Evolutionary conservation across 164 flowering plant genomes (phyloP).

Genomic region (Macadamia tetraphylla): DNA sequence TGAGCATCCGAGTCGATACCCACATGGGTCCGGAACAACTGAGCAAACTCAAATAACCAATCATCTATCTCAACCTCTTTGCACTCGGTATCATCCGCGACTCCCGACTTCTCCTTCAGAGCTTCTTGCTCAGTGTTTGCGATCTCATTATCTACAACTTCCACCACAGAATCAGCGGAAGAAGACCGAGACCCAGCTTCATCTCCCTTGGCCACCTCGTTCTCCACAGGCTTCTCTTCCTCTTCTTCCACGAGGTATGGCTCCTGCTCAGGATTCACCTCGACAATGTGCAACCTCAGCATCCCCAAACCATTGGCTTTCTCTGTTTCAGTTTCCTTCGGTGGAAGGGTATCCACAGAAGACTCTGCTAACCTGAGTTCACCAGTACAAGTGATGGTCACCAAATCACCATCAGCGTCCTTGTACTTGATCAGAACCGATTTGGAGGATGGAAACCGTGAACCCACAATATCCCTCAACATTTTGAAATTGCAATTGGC

Average conservation of each 20-base stretch:
- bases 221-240: constrained; percentile 52
- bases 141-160: constrained; percentile 36
- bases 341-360: constrained; percentile 36
- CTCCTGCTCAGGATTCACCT: constrained; percentile 92
- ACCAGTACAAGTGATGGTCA: constrained; percentile 72
- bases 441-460: constrained; percentile 75
- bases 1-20: constrained; percentile 98
- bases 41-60: constrained; percentile 95
- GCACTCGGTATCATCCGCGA: constrained; percentile 46
- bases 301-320: constrained; percentile 40
- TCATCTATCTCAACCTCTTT: constrained; percentile 97
- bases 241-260: constrained; percentile 79
- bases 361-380: constrained; percentile 89
- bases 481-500: constrained; percentile 63
- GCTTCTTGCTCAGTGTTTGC: constrained; percentile 40
- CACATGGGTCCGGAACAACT: constrained; percentile 83
- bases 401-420: constrained; percentile 91
- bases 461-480: constrained; percentile 73
- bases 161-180: constrained; percentile 43
- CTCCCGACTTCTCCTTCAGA: constrained; percentile 40
- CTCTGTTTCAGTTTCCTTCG: constrained; percentile 42
- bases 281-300: constrained; percentile 84
- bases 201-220: constrained; percentile 54
- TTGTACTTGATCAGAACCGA: constrained; percentile 85
- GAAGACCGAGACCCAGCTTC: constrained; percentile 57